Percentiles rank a stretch among this genome's conserved stretches.
phyloP scores from a whole-genome alignment of 768 basidiomycete species.

The Lactarius deliciosus region DNA sequence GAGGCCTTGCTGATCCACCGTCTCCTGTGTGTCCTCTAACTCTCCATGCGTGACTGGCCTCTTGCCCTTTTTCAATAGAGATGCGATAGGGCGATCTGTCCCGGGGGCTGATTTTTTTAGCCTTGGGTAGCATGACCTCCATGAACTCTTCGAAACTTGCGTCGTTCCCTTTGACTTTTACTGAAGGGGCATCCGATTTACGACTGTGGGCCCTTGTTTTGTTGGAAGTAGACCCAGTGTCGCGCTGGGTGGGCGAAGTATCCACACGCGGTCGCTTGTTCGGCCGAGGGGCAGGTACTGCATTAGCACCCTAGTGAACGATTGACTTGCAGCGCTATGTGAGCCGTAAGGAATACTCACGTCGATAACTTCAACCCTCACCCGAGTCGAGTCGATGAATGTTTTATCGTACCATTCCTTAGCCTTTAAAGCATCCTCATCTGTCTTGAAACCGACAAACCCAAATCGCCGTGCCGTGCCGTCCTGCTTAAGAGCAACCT shows the following conservation, averaged over 20 bases:
- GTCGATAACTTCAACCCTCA: conserved; percentile 74
- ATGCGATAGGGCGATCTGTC: conserved; percentile 45
- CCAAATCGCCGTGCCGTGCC: conserved; percentile 87
- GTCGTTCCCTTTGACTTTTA: conserved; percentile 31
- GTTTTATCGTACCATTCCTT: conserved; percentile 83
- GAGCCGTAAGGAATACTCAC: conserved; percentile 46
- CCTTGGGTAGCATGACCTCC: conserved; percentile 67
- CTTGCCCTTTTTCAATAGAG: conserved; percentile 31
- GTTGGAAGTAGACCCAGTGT: conserved; percentile 27
- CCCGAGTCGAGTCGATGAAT: conserved; percentile 76
- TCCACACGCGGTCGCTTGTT: conserved; percentile 65
- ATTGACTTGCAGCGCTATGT: conserved; percentile 7
- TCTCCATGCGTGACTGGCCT: background rate
- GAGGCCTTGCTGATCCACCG: conserved; percentile 40
- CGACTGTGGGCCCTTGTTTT: conserved; percentile 11
- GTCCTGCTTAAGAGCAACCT: conserved; percentile 71
- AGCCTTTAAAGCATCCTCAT: conserved; percentile 70
- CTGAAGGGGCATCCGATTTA: conserved; percentile 7
- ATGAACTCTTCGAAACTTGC: conserved; percentile 63
- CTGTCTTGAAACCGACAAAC: conserved; percentile 87
- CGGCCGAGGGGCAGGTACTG: conserved; percentile 64
- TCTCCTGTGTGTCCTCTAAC: conserved; percentile 22
- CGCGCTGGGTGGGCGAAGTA: conserved; percentile 33
- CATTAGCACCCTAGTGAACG: conserved; percentile 56
- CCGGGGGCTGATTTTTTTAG: conserved; percentile 59